Conservation (phyloP, 2,329 filamentous ascomycete species). For the Fonsecaea multimorphosa region DNA sequence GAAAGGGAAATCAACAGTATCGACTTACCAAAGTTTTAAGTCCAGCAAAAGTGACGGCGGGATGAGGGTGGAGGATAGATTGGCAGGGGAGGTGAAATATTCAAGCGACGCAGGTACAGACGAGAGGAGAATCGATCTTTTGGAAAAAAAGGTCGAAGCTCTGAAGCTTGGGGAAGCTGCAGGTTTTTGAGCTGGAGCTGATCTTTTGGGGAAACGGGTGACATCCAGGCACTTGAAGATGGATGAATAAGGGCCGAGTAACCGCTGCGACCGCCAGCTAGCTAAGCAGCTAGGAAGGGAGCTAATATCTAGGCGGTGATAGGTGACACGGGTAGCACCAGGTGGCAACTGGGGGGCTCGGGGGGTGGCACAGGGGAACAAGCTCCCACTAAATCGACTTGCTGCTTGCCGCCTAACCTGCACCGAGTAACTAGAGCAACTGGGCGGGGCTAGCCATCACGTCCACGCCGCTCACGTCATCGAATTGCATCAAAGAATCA, state of each 20-base stretch:
- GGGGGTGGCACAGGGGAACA: background rate
- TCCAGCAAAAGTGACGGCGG: background rate
- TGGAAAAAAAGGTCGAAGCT: conserved; percentile 10
- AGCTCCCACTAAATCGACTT: background rate
- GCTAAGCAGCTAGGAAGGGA: background rate
- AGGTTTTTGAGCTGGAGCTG: conserved; percentile 23
- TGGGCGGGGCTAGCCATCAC: background rate
- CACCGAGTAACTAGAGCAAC: conserved; percentile 17
- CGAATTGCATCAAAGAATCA: conserved; percentile 9
- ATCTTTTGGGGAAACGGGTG: conserved; percentile 19
- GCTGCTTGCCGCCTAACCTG: background rate
- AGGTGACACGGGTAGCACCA: background rate
- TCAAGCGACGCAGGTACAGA: conserved; percentile 19
- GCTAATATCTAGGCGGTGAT: background rate
- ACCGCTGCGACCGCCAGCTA: background rate
- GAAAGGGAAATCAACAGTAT: conserved; percentile 5
- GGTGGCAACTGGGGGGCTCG: background rate
- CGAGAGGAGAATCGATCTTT: conserved; percentile 6
- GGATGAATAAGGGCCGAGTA: conserved; percentile 20
- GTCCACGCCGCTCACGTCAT: conserved; percentile 20
- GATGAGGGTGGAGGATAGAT: background rate
- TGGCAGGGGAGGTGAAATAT: conserved; percentile 6
- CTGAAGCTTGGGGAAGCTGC: conserved; percentile 22
- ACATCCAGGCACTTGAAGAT: conserved; percentile 3
- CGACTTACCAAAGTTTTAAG: conserved; percentile 12